Evolutionary conservation across 2,329 filamentous ascomycete genomes (phyloP), one percentile per base, ranked within the genome.

Genomic region (Fusarium pseudocircinatum): DNA sequence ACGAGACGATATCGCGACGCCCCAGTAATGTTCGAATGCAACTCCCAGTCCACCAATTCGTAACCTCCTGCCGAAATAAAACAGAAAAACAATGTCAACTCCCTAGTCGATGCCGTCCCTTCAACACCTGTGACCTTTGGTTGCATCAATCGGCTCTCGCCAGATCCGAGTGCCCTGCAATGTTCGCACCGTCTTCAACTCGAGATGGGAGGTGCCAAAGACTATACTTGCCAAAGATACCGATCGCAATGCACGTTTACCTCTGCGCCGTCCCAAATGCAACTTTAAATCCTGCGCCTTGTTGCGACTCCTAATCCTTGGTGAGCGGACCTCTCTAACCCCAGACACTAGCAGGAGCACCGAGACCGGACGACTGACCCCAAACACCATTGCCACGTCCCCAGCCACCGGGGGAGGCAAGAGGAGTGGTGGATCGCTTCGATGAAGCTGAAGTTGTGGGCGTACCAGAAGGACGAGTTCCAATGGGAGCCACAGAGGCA

Each of bases 291-390:
- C 74, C 67, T 61, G 44, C 52, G 44, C 60, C 69, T 39, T 67
- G 52, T 56, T 67, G 63, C 34, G 58, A 46, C 57, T 49, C 46
- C 56, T 43, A 15, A 46, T 56, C 57, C 54, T 56, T 32, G 52
- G 61, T 52, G 39, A 32, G 39, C n/a, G 15, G 32, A 37, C 11
- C 12, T 36, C 49, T 58, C 60, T 91, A 98, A 77, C 95, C 95
- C 95, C 95, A 98, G 76, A 98, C 96, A 74, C 94, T 97, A 74
- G 95, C 95, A 82, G 97, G 94, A 70, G 95, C 93, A 74, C 95
- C 94, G 70, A 97, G 90, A 57, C 91, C 90, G 74, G 91, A 93
- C 79, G 93, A 94, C 78, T 91, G 92, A 67, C 94, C 93, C 95
- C 95, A 97, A 50, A 96, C 94, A 43, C 91, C 92, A 74, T 91